Base-by-base conservation (phyloP, 495 filamentous ascomycete species). In the Penicillium fimorum region DNA sequence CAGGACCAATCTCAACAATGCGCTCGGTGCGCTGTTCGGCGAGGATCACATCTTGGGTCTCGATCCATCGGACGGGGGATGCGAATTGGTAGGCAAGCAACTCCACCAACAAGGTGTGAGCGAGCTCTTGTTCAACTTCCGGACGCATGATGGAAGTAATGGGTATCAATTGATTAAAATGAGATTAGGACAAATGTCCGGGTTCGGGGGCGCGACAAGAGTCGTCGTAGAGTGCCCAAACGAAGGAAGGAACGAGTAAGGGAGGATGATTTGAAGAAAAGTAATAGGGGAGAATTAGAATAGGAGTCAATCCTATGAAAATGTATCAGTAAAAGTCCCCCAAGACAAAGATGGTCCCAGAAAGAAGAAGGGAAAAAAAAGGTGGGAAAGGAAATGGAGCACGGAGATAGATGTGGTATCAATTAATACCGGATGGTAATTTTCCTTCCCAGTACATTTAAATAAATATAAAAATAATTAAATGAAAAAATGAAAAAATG, bases 81-180 rank as follows among this genome's bases (percentile, higher is more conserved):
- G 94, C 94, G 74, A 99, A 99, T 72, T 99, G 94, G 76, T 97
- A 97, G 73, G 95, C 95, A 55, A 99, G 85, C 47, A 99, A 88
- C 84, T 98, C 94, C 54, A 98, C 90, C 65, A 98, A 86, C 75
- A 98, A 83, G 61, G 92, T 98, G 76, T 98, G 93, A 69, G 92
- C 86, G 68, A 97, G 87, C 78, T 98, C 94, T 72, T 98, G 94
- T 83, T 98, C 93, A 73, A 97, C 81, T 83, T 98, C 95, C 64
- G 95, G 94, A 76, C 89, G 89, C 94, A 98, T 98, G 44, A 66
- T 90, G 79, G 60, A 55, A 68, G 69, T 62, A 48, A 42, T 61
- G 47, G 57, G 53, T 63, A 48, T 57, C 52, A 47, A 55, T 53
- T 47, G 55, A 60, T 54, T 59, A 60, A 51, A 49, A 47, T 30